Percentiles rank a stretch among this genome's conserved stretches.
These are phyloP conservation scores for Xylaria multiplex DNA, from an alignment of 2,329 filamentous ascomycete species.

Conservation along the genomic window DNA sequence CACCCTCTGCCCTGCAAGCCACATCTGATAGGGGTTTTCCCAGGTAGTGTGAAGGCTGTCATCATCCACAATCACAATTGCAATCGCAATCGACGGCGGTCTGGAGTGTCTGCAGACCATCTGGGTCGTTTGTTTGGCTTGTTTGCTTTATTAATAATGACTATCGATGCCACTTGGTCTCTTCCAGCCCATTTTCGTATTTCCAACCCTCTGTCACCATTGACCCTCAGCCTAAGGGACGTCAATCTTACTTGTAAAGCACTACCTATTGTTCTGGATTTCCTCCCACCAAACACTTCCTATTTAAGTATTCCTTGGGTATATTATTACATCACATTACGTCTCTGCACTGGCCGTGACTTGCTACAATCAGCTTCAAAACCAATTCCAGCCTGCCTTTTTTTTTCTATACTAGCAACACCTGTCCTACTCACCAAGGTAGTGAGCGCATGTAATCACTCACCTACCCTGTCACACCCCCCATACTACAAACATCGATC, in stretches of 20 bases:
- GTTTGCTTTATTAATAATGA: constrained; percentile 22
- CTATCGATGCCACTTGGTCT: constrained; percentile 17
- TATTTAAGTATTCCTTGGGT: too few species aligned
- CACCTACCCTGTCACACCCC: not conserved
- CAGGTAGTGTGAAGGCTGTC: constrained; percentile 28
- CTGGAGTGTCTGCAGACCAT: constrained; percentile 14
- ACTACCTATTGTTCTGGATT: not conserved
- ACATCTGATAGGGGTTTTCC: constrained; percentile 44
- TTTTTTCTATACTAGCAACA: not conserved
- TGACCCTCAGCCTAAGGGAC: not conserved
- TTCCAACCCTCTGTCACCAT: constrained; percentile 22
- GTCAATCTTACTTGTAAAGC: not conserved
- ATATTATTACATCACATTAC: too few species aligned
- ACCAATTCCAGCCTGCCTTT: not conserved
- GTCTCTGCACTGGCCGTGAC: not conserved
- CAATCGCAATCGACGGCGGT: constrained; percentile 16
- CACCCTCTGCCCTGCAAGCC: constrained; percentile 39
- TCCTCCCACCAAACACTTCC: not conserved
- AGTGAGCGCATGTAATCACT: not conserved
- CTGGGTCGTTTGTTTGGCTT: not conserved
- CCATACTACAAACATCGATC: constrained; percentile 1
- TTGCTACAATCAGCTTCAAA: not conserved
- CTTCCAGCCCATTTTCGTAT: constrained; percentile 19
- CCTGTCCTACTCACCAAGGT: not conserved
- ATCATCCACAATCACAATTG: constrained; percentile 31